A percentile compares a stretch with the other conserved stretches of the same genome.
Conservation (phyloP, 352 stramenopile genomes). For the Peronospora farinosa region DNA sequence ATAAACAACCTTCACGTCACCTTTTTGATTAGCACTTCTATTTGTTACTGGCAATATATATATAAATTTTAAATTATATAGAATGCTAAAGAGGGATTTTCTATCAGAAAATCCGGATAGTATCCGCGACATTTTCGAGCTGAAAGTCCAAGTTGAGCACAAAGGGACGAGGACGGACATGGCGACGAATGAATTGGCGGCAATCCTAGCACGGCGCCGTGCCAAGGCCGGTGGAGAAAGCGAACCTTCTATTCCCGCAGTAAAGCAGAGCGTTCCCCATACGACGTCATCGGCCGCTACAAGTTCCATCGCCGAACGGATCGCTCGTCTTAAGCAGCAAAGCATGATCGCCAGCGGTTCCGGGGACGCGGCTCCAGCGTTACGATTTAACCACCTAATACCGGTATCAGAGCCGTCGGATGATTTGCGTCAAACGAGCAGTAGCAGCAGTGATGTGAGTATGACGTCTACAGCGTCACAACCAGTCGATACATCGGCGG, state of each 20-base stretch:
- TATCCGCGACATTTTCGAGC: conserved; percentile 13
- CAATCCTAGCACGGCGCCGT: conserved; percentile 71
- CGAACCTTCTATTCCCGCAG: conserved; percentile 22
- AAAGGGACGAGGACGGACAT: conserved; percentile 36
- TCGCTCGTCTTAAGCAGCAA: conserved; percentile 66
- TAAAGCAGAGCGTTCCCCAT: conserved; percentile 23
- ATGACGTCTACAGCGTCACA: conserved; percentile 17
- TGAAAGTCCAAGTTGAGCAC: conserved; percentile 19
- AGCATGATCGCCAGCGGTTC: conserved; percentile 36
- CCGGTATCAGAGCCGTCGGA: conserved; percentile 10
- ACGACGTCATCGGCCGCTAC: conserved; percentile 18
- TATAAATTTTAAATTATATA: too few species aligned
- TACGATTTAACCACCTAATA: conserved; percentile 25
- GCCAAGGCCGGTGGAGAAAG: conserved; percentile 54
- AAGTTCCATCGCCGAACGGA: conserved; percentile 70
- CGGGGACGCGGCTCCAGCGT: conserved; percentile 18
- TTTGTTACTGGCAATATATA: too few species aligned
- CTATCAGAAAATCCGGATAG: too few species aligned
- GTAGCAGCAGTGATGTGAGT: conserved; percentile 11
- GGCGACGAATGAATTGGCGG: conserved; percentile 76
- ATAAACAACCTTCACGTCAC: too few species aligned
- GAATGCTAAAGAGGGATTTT: too few species aligned
- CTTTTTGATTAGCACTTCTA: too few species aligned
- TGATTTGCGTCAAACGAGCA: conserved; percentile 7
- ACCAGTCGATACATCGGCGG: conserved; percentile 21